Base-by-base conservation (phyloP, 176 grass and related monocot species). In the Paspalum notatum region DNA sequence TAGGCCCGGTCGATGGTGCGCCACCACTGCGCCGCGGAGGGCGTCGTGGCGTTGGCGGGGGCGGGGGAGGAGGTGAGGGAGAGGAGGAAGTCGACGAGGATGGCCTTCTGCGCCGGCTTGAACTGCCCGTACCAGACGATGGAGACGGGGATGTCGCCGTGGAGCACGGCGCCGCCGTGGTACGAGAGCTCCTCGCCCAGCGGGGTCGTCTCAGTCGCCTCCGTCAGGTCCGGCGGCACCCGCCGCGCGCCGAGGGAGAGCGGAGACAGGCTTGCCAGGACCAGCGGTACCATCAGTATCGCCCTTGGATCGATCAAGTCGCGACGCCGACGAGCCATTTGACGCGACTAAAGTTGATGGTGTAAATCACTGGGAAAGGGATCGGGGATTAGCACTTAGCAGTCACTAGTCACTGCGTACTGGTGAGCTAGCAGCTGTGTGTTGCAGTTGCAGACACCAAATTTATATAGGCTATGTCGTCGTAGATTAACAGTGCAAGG, bases 101-200 rank as follows among this genome's bases (percentile, higher is more conserved):
- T 47, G 68, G 79, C 80, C 50, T 90, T 94, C 74, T 94, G 91
- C 59, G 76, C 74, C 11, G 75, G 66, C 27, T 59, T 94, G 85
- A 94, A 97, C 10, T 32, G 78, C 9, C 94, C 89, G 55, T 94
- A 94, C 91, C 89, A 97, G 53, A 97, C 66, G 18, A 97, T 20
- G 8, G 76, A 84, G 17, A 86, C 71, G 8, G 62, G 85, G 72
- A 88, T 84, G 46, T 84, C 39, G 4, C 89, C 91, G 24, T 54
- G 42, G 70, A 93, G 91, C 69, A 94, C 62, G 43, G 77, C 71
- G 25, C 89, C 94, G 41, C 85, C 55, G 82, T 94, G 94, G 89
- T 94, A 97, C 13, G 32, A 32, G 32, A 32, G 32, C 32, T 10
- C 42, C 49, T 11, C 10, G 5, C 1, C n/a, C n/a, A n/a, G n/a